These are phyloP conservation scores for Podila clonocystis DNA, from an alignment of 192 early-diverging fungal genomes.

Conservation along the genomic window DNA sequence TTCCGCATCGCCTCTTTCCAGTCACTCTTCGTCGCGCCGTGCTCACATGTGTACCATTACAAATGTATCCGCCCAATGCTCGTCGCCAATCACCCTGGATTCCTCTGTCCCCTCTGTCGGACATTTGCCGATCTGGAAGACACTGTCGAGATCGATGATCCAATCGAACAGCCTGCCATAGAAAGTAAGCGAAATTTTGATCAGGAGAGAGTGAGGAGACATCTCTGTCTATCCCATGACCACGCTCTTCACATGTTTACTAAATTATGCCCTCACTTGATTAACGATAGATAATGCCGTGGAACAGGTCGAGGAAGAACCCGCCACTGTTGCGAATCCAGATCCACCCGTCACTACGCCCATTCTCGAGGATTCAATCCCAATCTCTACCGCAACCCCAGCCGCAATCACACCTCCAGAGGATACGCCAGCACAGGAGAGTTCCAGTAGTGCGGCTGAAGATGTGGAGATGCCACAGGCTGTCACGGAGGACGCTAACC, in stretches of 20 bases:
- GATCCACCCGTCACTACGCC: neutral
- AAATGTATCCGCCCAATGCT: slow-evolving; percentile 90
- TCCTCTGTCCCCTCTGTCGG: slow-evolving; percentile 92
- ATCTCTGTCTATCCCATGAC: no score
- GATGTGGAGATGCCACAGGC: slow-evolving; percentile 5
- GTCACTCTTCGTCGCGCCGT: slow-evolving; percentile 92
- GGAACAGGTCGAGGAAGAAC: neutral
- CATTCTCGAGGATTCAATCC: neutral
- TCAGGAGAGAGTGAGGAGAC: no score
- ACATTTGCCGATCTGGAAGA: slow-evolving; percentile 92
- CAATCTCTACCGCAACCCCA: neutral
- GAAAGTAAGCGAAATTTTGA: neutral
- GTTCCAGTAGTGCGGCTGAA: neutral
- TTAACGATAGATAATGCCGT: neutral
- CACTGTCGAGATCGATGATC: slow-evolving; percentile 70
- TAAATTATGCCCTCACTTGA: no score
- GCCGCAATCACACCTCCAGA: slow-evolving; percentile 13
- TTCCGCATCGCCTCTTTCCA: slow-evolving; percentile 88
- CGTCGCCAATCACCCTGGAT: slow-evolving; percentile 71
- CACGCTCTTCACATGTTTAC: no score
- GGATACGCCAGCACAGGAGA: slow-evolving; percentile 14
- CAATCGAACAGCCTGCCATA: slow-evolving; percentile 44
- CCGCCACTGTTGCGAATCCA: neutral
- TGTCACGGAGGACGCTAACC: neutral
- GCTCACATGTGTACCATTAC: slow-evolving; percentile 94